phyloP scores from a whole-genome alignment of 257 asterid genomes.

The Nicotiana paniculata region DNA sequence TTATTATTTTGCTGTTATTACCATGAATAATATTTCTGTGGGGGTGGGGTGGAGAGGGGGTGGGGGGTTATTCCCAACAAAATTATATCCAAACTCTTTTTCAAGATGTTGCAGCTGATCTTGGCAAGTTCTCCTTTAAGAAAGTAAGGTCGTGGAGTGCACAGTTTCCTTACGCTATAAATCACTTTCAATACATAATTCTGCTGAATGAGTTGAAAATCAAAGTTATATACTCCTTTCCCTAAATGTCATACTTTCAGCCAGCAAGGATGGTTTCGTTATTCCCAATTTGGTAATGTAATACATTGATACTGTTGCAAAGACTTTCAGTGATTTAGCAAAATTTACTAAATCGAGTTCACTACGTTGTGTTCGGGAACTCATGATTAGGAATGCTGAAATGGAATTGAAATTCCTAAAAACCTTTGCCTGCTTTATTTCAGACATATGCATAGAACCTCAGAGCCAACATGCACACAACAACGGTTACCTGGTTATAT shows the following conservation, averaged over 20 bases:
- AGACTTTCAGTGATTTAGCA: too few species aligned
- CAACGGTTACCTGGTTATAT: not conserved
- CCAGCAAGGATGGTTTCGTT: too few species aligned
- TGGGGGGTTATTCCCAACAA: too few species aligned
- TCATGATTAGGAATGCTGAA: not conserved
- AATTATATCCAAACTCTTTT: not conserved
- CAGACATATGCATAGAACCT: not conserved
- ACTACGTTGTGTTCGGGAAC: not conserved
- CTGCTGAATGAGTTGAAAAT: not conserved
- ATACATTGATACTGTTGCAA: too few species aligned
- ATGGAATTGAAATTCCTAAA: not conserved
- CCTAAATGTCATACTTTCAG: too few species aligned
- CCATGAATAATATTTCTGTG: too few species aligned
- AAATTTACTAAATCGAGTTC: not conserved
- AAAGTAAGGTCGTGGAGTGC: too few species aligned
- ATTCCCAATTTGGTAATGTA: too few species aligned
- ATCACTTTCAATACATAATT: too few species aligned
- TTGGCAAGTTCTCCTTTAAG: not conserved
- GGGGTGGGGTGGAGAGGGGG: too few species aligned
- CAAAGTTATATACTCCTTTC: too few species aligned
- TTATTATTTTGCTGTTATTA: too few species aligned
- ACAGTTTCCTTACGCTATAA: not conserved
- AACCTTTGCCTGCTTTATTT: not conserved
- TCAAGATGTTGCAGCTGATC: not conserved
- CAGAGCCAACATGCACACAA: not conserved